A percentile compares a stretch with the other conserved stretches of the same genome.
Evolutionary conservation across 78 protist species (phyloP).

Genomic region (Dictyostelium brefeldianum): DNA sequence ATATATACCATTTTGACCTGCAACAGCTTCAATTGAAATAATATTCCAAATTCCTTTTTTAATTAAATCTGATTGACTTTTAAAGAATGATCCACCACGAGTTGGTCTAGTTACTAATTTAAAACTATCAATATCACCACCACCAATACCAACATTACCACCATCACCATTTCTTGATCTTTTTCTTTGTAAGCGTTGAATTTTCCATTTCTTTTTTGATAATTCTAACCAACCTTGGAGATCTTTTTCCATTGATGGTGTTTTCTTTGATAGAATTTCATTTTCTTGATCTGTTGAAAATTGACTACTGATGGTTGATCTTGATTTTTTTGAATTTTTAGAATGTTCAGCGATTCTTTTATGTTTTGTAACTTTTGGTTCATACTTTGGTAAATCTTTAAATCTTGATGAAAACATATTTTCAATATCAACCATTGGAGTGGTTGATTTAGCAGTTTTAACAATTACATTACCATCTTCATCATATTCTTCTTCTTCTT

Average conservation of each 20-base stretch:
- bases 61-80: slow-evolving; percentile 43
- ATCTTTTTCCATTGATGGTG: slow-evolving; percentile 40
- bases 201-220: slow-evolving; percentile 39
- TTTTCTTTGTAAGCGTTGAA: slow-evolving; percentile 5
- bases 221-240: slow-evolving; percentile 36
- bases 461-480: neutral
- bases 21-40: slow-evolving; percentile 27
- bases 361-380: slow-evolving; percentile 46
- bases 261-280: neutral
- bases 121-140: neutral
- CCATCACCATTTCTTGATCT: neutral
- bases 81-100: slow-evolving; percentile 1
- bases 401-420: slow-evolving; percentile 34
- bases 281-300: neutral
- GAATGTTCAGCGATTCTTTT: neutral
- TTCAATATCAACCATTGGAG: slow-evolving; percentile 21
- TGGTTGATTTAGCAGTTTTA: neutral
- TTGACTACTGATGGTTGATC: neutral
- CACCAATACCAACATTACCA: neutral
- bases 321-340: neutral
- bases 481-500: too few species aligned
- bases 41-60: slow-evolving; percentile 57
- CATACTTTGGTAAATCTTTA: neutral
- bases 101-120: neutral
- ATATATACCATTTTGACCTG: slow-evolving; percentile 28